Evolutionary conservation across 2,329 filamentous ascomycete genomes (phyloP).

Genomic region (Hypoxylon sp.): DNA sequence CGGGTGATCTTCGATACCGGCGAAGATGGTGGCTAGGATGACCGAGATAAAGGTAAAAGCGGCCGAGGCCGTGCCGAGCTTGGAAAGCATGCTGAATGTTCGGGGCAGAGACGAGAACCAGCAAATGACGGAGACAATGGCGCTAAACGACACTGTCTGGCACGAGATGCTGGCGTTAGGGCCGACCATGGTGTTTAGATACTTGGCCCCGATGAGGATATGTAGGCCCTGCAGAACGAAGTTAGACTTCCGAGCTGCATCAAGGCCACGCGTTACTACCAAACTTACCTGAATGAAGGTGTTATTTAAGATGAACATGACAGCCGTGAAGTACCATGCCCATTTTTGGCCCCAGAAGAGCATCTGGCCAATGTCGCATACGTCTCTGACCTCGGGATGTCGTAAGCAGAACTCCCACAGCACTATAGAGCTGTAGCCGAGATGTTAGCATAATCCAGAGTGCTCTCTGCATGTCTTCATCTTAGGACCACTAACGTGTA

Average conservation of each 20-base stretch:
- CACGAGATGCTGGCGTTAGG: slow-evolving; percentile 64
- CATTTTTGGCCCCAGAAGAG: slow-evolving; percentile 86
- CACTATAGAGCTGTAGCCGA: slow-evolving; percentile 36
- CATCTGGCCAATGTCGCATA: slow-evolving; percentile 95
- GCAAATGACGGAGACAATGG: slow-evolving; percentile 76
- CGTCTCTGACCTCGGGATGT: slow-evolving; percentile 89
- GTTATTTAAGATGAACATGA: slow-evolving; percentile 95
- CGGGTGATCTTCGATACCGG: slow-evolving; percentile 77
- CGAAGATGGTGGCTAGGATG: slow-evolving; percentile 82
- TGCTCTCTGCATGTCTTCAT: slow-evolving; percentile 46
- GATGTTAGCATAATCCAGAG: not conserved
- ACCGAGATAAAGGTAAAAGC: slow-evolving; percentile 92
- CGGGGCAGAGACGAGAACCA: slow-evolving; percentile 83
- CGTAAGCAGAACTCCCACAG: slow-evolving; percentile 81
- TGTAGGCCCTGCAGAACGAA: slow-evolving; percentile 71
- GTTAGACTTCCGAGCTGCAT: slow-evolving; percentile 26
- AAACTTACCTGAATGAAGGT: slow-evolving; percentile 83
- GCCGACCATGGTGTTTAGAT: slow-evolving; percentile 86
- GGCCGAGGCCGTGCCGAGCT: slow-evolving; percentile 80
- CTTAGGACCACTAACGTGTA: slow-evolving; percentile 83
- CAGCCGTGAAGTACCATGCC: slow-evolving; percentile 72
- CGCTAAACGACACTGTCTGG: slow-evolving; percentile 82
- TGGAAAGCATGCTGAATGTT: slow-evolving; percentile 82
- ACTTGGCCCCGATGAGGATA: slow-evolving; percentile 84
- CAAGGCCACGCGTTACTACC: slow-evolving; percentile 12